A percentile compares a stretch with the other conserved stretches of the same genome.
Conservation (phyloP, 192 early-diverging fungal species). For the Coemansia sp. region DNA sequence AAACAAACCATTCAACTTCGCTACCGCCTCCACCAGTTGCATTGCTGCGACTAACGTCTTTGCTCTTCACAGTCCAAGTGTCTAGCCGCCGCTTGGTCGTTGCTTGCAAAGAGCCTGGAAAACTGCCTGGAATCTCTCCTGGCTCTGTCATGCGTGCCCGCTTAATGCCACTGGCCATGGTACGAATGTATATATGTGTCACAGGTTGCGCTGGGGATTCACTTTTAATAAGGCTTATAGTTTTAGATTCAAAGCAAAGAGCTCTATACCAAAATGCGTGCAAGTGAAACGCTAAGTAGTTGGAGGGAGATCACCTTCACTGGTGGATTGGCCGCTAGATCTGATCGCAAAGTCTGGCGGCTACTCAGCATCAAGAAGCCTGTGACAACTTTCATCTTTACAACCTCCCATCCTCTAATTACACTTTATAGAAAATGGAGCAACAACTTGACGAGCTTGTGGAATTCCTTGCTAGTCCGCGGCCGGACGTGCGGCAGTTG, state of each 20-base stretch:
- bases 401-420: not conserved
- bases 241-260: not conserved
- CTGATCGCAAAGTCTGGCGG: no score
- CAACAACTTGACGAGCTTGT: slow-evolving; percentile 62
- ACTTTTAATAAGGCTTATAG: no score
- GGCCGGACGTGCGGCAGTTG: slow-evolving; percentile 79
- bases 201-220: no score
- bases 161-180: slow-evolving; percentile 21
- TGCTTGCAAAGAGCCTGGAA: slow-evolving; percentile 16
- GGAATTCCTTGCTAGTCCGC: slow-evolving; percentile 67
- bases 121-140: slow-evolving; percentile 33
- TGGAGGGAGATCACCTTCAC: no score
- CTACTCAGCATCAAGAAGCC: no score
- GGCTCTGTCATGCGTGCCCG: slow-evolving; percentile 20
- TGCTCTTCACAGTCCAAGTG: not conserved
- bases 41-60: slow-evolving; percentile 3
- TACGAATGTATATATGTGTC: not conserved
- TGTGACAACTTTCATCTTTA: not conserved
- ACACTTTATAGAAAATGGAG: slow-evolving; percentile 42
- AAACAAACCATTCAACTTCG: slow-evolving; percentile 13
- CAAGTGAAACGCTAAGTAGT: no score
- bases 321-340: no score
- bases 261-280: no score
- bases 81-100: slow-evolving; percentile 10
- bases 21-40: not conserved